phyloP scores from a whole-genome alignment of 108 stramenopile species.

The Phaeodactylum tricornutum region DNA sequence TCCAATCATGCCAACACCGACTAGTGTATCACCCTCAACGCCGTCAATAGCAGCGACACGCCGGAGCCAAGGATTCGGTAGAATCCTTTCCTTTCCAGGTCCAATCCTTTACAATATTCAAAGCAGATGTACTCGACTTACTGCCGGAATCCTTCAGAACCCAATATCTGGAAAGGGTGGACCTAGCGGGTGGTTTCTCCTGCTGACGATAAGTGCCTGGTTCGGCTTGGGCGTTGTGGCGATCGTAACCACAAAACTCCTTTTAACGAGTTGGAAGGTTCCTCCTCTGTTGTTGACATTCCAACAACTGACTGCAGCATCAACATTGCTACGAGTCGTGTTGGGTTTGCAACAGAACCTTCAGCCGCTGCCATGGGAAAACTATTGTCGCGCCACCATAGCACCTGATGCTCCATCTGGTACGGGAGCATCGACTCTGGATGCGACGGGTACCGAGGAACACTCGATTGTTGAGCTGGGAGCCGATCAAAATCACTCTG shows the following conservation, averaged over 20 bases:
- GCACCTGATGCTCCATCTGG: constrained; percentile 6
- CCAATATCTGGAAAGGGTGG: no score
- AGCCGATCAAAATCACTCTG: not conserved
- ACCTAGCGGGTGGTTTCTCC: no score
- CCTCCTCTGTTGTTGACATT: constrained; percentile 46
- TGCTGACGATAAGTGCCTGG: constrained; percentile 27
- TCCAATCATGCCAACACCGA: no score
- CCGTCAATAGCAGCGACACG: no score
- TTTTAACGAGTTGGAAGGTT: constrained; percentile 27
- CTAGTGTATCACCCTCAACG: no score
- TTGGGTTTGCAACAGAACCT: not conserved
- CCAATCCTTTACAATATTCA: no score
- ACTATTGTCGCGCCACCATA: constrained; percentile 6
- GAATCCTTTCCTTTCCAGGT: no score
- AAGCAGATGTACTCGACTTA: no score
- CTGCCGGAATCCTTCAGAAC: no score
- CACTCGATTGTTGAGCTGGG: not conserved
- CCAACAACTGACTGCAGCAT: constrained; percentile 38
- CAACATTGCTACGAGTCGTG: constrained; percentile 21
- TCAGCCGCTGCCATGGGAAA: constrained; percentile 7
- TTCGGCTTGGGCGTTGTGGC: constrained; percentile 66
- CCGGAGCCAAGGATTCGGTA: no score
- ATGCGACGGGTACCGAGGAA: not conserved
- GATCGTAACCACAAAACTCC: constrained; percentile 61
- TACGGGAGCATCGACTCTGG: not conserved